Evolutionary conservation across 495 filamentous ascomycete genomes (phyloP), one percentile per base, ranked within the genome.

Genomic region (Sporormia fimetaria): DNA sequence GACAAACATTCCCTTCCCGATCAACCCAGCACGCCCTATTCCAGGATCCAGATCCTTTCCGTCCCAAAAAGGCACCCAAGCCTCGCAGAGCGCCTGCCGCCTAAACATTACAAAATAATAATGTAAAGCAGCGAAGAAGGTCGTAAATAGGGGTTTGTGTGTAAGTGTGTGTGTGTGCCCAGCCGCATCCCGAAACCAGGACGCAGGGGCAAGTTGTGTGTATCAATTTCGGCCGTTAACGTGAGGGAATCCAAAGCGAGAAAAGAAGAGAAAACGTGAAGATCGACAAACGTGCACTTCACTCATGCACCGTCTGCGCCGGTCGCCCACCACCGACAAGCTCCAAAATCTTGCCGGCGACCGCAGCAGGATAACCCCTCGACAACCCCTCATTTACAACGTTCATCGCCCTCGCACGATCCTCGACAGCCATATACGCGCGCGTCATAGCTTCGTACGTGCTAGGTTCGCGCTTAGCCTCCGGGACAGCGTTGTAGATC

Each of bases 371-470:
- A 57, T 98, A 98, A 12, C 90, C 88, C 28, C 88, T 69, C 24
- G 74, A 76, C 26, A 92, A 69, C 78, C 94, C 95, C 70, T 98
- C 90, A 40, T 80, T 70, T 26, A 94, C 92, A 21, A 92, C 79
- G 20, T 36, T 58, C 57, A 81, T 74, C 26, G 90, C 90, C 21
- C 66, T 67, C 22, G 75, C 69, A 20, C 80, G 75, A 47, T 94
- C 80, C 49, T 92, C 80, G 0, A 80, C 81, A 2, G 81, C 72
- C 33, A 96, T 70, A 67, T 80, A 95, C 0, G 92, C 92, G 16
- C 92, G 74, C 14, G 86, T 94, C 92, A 98, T 98, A 24, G 88
- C 87, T 64, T 98, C 90, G 57, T 98, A 98, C n/a, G 90, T 98
- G 64, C 85, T 94, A 5, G 90, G 90, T 64, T 98, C 90, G 20